Evolutionary conservation across 2,329 filamentous ascomycete species (phyloP).

Genomic region (Claviceps sp.): DNA sequence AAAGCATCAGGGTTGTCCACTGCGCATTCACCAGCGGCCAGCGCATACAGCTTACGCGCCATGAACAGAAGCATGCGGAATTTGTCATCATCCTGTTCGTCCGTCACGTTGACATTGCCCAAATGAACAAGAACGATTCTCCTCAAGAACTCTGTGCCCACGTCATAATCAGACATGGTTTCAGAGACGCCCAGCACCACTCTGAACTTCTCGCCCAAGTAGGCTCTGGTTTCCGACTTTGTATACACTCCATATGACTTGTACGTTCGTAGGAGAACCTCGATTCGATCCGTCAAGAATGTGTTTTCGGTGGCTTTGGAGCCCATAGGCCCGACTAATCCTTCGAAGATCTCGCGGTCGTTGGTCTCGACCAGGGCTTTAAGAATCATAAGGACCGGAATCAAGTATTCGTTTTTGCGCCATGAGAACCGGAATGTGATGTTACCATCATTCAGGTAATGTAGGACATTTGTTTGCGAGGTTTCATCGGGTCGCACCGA

Average conservation of each 20-base stretch:
- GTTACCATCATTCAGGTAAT: constrained; percentile 92
- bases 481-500: constrained; percentile 95
- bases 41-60: constrained; percentile 85
- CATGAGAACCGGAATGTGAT: constrained; percentile 96
- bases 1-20: constrained; percentile 94
- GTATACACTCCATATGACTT: constrained; percentile 79
- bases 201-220: constrained; percentile 82
- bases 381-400: constrained; percentile 91
- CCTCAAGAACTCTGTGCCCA: constrained; percentile 79
- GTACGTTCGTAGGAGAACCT: constrained; percentile 83
- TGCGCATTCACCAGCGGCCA: constrained; percentile 84
- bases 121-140: constrained; percentile 87
- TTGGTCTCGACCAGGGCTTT: constrained; percentile 94
- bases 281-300: constrained; percentile 88
- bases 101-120: constrained; percentile 71
- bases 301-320: constrained; percentile 75
- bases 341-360: constrained; percentile 90
- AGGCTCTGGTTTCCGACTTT: constrained; percentile 68
- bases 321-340: constrained; percentile 64
- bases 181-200: constrained; percentile 74
- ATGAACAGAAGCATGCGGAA: constrained; percentile 91
- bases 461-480: constrained; percentile 91
- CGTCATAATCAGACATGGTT: constrained; percentile 76
- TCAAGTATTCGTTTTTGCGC: constrained; percentile 93
- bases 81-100: constrained; percentile 78